Percentiles rank a stretch among this genome's conserved stretches.
Conservation (phyloP, 164 flowering plant species). For the Vitis amurensis region DNA sequence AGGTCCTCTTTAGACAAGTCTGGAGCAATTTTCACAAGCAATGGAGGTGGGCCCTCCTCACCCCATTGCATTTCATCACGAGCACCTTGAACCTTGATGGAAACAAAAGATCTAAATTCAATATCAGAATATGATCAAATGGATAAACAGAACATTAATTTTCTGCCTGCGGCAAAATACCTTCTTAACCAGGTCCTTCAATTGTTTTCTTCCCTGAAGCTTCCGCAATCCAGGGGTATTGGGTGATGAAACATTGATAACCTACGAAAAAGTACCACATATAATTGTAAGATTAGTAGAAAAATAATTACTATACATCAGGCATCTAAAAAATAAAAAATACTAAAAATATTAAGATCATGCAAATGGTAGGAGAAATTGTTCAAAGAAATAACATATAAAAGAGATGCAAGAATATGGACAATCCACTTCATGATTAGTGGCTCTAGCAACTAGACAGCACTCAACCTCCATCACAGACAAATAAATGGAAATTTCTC, state of each 20-base stretch:
- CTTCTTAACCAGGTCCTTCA: constrained; percentile 95
- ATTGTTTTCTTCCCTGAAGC: constrained; percentile 95
- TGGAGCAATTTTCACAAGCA: constrained; percentile 97
- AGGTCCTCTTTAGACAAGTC: constrained; percentile 93
- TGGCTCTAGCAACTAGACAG: no score
- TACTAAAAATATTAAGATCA: background rate
- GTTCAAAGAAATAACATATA: background rate
- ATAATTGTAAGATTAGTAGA: background rate
- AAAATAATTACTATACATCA: background rate
- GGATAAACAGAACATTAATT: background rate
- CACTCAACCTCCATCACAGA: no score
- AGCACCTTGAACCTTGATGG: constrained; percentile 87
- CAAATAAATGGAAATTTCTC: no score
- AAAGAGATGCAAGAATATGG: background rate
- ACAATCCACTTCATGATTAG: no score
- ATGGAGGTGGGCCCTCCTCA: constrained; percentile 97
- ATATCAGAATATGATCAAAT: background rate
- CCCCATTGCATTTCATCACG: constrained; percentile 99
- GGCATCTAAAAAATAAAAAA: background rate
- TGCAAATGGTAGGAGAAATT: background rate
- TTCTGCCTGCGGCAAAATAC: constrained; percentile 27
- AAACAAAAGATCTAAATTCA: constrained; percentile 2
- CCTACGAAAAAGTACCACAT: constrained; percentile 42
- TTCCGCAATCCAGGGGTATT: constrained; percentile 97
- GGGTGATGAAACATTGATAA: constrained; percentile 95